Base-by-base conservation (phyloP, 306 rosid genomes). In the Pyrus betulifolia region DNA sequence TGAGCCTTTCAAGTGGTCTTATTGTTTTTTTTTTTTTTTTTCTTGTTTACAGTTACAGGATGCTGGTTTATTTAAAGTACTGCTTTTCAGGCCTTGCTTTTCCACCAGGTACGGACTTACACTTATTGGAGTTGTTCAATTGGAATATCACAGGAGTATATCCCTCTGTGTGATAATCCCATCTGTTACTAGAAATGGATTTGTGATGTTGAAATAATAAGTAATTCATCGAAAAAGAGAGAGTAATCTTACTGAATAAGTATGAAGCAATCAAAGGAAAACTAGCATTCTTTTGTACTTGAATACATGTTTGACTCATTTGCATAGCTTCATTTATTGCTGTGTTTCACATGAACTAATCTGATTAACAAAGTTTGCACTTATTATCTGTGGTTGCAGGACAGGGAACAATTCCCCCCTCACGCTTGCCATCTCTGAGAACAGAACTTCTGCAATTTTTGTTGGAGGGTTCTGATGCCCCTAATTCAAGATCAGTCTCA, bases 51-150 rank as follows among this genome's bases (percentile, higher is more conserved):
- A 92, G 99, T 86, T 95, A 92, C 69, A 85, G 96, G 86, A 90
- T 89, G 87, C 91, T 95, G 72, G 91, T 95, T 87, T 95, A 95
- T 86, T 88, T 95, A 79, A 95, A 90, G 84, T 95, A 95, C 87
- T 92, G 98, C 86, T 95, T 95, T 85, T 89, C 90, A 8, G 97
- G 99, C 80, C 90, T 92, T 83, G 91, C 91, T 82, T 95, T 95
- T 86, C 99, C 99, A 51, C 99, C 99, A 81, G 98, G 98, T 94
- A 89, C 40, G 76, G 67, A 52, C 74, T 59, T 63, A 15, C 61
- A 49, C 38, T 67, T 33, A 64, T 45, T 71, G 74, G 46, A 30
- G 40, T 45, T 66, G 15, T 79, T 52, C 31, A 67, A 51, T 67
- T 51, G 52, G 64, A 25, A 60, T 31, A 14, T 80, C 61, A 22